These are phyloP conservation scores for Quercus tomentella DNA, from an alignment of 331 rosid species.

Conservation along the genomic window DNA sequence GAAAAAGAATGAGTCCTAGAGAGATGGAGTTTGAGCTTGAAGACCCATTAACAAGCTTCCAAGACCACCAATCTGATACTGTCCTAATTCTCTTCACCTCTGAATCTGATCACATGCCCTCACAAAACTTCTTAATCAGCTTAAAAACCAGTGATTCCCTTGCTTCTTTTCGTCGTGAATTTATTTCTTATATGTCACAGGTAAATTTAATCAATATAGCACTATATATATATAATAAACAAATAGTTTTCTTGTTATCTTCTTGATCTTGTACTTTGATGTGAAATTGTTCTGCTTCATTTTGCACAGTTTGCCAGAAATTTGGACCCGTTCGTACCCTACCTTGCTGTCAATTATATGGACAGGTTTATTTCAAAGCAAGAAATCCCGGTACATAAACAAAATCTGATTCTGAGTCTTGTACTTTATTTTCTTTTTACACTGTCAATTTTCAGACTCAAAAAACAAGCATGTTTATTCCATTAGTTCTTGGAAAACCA, in stretches of 20 bases:
- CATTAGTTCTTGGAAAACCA: neutral
- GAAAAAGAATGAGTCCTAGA: neutral
- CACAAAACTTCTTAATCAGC: conserved; percentile 26
- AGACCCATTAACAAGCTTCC: conserved; percentile 45
- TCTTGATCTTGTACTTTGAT: neutral
- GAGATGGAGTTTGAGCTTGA: conserved; percentile 63
- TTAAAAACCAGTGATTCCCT: conserved; percentile 19
- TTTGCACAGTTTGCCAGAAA: conserved; percentile 48
- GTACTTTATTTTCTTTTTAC: neutral
- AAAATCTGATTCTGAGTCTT: neutral
- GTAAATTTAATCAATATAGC: conserved; percentile 17
- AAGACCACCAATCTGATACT: conserved; percentile 28
- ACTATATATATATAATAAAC: neutral
- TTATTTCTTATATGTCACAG: conserved; percentile 58
- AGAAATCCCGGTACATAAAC: conserved; percentile 46
- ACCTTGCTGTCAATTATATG: conserved; percentile 70
- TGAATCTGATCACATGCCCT: conserved; percentile 60
- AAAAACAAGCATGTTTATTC: neutral
- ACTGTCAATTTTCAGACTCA: neutral
- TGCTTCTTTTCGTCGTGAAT: conserved; percentile 33
- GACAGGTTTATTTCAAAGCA: conserved; percentile 58
- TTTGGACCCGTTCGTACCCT: conserved; percentile 48
- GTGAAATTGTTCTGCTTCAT: neutral
- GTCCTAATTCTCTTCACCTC: conserved; percentile 52
- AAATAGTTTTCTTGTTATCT: neutral